Conservation (phyloP, 1,139 yeast genomes). For the Blastobotrys indianensis region DNA sequence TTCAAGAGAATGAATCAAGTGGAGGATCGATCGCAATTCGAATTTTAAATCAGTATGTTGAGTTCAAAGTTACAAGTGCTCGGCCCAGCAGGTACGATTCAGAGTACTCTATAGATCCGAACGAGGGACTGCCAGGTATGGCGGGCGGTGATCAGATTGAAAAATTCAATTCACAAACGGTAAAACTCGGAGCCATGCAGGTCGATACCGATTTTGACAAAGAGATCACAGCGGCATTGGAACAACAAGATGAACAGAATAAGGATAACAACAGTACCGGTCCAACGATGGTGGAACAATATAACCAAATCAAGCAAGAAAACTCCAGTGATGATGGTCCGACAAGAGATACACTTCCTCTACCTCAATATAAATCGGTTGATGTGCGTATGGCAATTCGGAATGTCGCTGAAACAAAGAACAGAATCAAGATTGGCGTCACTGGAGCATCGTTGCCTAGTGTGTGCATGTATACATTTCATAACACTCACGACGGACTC, state of each 20-base stretch:
- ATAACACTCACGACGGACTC: constrained; percentile 85
- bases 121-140: constrained; percentile 61
- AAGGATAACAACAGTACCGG: constrained; percentile 21
- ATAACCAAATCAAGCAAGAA: constrained; percentile 35
- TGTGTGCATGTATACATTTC: constrained; percentile 97
- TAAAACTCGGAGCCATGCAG: constrained; percentile 78
- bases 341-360: constrained; percentile 64
- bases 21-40: constrained; percentile 89
- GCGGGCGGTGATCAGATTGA: constrained; percentile 41
- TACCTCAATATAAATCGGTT: constrained; percentile 73
- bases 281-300: constrained; percentile 46
- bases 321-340: constrained; percentile 50
- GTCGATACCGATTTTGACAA: constrained; percentile 76
- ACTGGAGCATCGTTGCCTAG: constrained; percentile 72
- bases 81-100: constrained; percentile 33
- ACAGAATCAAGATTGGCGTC: constrained; percentile 57
- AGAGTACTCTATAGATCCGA: constrained; percentile 42
- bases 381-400: constrained; percentile 76
- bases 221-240: constrained; percentile 79
- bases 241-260: constrained; percentile 59
- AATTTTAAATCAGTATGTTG: constrained; percentile 78
- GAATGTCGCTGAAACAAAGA: constrained; percentile 75
- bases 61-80: constrained; percentile 49
- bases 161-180: constrained; percentile 62
- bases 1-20: constrained; percentile 86